These are phyloP conservation scores for Blastobotrys illinoisensis DNA, from an alignment of 1,139 yeast genomes.

Conservation along the genomic window DNA sequence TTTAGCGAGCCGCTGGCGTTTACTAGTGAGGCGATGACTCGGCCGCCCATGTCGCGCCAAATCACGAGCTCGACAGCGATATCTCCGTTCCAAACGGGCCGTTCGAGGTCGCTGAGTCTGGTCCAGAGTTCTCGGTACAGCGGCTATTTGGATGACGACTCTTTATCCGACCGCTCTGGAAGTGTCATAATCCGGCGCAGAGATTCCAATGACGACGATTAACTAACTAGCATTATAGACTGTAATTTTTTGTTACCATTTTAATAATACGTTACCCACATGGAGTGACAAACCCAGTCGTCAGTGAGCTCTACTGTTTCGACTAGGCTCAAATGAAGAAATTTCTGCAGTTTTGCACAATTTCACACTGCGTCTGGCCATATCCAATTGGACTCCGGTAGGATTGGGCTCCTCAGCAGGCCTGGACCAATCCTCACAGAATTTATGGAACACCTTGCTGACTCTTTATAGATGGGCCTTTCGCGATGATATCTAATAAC, in stretches of 20 bases:
- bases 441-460: too few species aligned
- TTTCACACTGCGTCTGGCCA: too few species aligned
- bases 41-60: background rate
- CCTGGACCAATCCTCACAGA: too few species aligned
- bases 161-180: slow-evolving; percentile 6
- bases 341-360: too few species aligned
- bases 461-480: too few species aligned
- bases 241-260: background rate
- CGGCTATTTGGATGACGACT: background rate
- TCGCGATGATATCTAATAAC: too few species aligned
- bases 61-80: slow-evolving; percentile 1
- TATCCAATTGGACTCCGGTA: too few species aligned
- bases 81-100: slow-evolving; percentile 7
- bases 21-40: background rate
- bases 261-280: too few species aligned
- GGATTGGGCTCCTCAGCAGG: too few species aligned
- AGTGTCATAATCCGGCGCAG: slow-evolving; percentile 14
- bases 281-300: too few species aligned
- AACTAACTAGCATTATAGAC: background rate
- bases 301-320: too few species aligned
- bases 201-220: background rate
- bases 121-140: background rate
- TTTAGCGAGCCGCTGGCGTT: background rate
- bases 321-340: too few species aligned
- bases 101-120: background rate